Evolutionary conservation across 257 asterid genomes (phyloP), one percentile per base, ranked within the genome.

Genomic region (Nicotiana tomentosiformis): DNA sequence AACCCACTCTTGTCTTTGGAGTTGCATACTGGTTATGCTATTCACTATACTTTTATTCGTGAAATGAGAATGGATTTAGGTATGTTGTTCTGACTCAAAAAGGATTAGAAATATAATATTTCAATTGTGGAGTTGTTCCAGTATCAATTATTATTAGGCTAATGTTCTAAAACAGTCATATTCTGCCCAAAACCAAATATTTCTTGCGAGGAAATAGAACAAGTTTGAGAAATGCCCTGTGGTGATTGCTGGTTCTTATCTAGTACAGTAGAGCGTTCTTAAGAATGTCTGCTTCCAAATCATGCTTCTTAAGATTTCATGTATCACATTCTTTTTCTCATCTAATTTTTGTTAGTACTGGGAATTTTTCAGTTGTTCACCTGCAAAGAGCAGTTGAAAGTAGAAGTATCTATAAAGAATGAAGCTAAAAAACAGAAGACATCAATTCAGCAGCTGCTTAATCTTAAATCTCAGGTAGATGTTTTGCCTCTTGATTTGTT

Each of bases 401-500:
- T 37, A 68, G 98, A 93, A 89, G 91, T 82, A 81, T 79, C 86
- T 62, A 87, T 90, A 61, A 94, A 91, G 87, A 88, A 60, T 64
- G 95, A 92, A 82, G 95, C 93, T 88, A 68, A 89, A 81, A 70
- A 88, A 56, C 91, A 91, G 89, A 89, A 80, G 55, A 82, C 89
- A 83, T 60, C 83, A 65, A 82, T 69, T 78, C 91, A 93, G 87
- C 85, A 89, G 88, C 80, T 91, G 88, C 92, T 94, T 90, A 88
- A 80, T 30, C 55, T 84, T 61, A 96, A 94, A 88, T 90, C 97
- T 18, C 90, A 91, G 92, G 98, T 96, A 82, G 85, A 72, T 74
- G 33, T 67, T 60, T 78, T 65, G 23, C 30, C 83, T 81, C 32
- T 46, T 80, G 33, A 37, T 51, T 72, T 82, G 61, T 23, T 46